A percentile compares a stretch with the other conserved stretches of the same genome.
phyloP scores from a whole-genome alignment of 345 rosid genomes.

The Psidium guajava region DNA sequence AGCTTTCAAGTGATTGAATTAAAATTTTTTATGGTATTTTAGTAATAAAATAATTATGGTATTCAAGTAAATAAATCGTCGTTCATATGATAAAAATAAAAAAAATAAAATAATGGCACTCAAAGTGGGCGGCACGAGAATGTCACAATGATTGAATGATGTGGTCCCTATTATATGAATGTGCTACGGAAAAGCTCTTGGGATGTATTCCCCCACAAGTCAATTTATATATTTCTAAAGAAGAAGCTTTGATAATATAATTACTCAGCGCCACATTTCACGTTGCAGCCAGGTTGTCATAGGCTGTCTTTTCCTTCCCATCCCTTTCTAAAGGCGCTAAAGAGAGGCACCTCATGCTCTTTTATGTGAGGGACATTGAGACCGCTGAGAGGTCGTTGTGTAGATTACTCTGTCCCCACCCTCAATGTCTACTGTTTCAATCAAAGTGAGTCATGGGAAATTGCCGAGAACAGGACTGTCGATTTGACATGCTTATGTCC shows the following conservation, averaged over 20 bases:
- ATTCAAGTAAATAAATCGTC: too few relatives aligned
- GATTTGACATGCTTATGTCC: not conserved
- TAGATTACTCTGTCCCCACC: not conserved
- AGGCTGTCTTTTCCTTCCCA: not conserved
- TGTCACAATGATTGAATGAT: not conserved
- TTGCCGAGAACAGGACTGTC: not conserved
- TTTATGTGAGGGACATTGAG: not conserved
- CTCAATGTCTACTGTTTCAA: not conserved
- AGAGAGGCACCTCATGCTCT: not conserved
- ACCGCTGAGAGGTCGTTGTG: not conserved
- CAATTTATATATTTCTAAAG: not conserved
- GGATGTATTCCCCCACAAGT: not conserved
- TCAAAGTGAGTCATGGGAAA: not conserved
- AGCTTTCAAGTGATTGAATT: too few relatives aligned
- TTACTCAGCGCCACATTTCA: not conserved
- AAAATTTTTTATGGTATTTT: too few relatives aligned
- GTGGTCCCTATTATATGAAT: not conserved
- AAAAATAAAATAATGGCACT: too few relatives aligned
- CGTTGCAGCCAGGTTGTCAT: not conserved
- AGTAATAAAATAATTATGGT: too few relatives aligned
- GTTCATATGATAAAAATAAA: too few relatives aligned
- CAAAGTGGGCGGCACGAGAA: too few relatives aligned
- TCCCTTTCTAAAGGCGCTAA: not conserved
- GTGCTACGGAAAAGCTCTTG: not conserved
- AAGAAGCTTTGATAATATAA: not conserved